Percentiles rank a stretch among this genome's conserved stretches.
Conservation (phyloP, 768 basidiomycete species). For the Obba rivulosa region DNA sequence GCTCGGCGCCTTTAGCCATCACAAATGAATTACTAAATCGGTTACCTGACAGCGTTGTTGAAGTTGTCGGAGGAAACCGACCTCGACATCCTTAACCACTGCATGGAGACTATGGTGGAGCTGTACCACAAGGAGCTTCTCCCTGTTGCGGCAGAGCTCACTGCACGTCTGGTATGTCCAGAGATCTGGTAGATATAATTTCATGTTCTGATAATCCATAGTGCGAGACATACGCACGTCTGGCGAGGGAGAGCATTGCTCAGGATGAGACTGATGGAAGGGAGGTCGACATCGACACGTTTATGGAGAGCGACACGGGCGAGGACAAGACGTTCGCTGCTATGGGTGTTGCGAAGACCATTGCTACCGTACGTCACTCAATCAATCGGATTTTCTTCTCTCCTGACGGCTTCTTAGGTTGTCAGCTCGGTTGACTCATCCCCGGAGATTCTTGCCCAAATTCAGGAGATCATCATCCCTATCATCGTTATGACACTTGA, state of each 20-base stretch:
- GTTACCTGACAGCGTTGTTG: conserved; percentile 55
- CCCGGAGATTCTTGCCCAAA: conserved; percentile 68
- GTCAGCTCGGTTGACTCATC: conserved; percentile 69
- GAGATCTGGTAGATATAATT: not conserved
- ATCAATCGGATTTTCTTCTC: not conserved
- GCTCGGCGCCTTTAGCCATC: not conserved
- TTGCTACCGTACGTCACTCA: conserved; percentile 53
- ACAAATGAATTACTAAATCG: not conserved
- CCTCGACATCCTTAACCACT: conserved; percentile 73
- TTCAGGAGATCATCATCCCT: conserved; percentile 79
- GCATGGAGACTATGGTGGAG: conserved; percentile 85
- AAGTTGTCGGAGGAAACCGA: conserved; percentile 91
- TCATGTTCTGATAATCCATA: conserved; percentile 21
- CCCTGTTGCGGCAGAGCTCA: conserved; percentile 79
- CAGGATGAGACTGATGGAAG: conserved; percentile 44
- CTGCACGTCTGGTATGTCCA: conserved; percentile 62
- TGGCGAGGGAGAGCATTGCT: conserved; percentile 60
- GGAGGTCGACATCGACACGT: conserved; percentile 50
- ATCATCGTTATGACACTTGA: conserved; percentile 74
- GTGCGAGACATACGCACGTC: conserved; percentile 81
- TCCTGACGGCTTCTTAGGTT: conserved; percentile 41
- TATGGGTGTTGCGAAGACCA: conserved; percentile 85
- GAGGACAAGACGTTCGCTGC: conserved; percentile 86
- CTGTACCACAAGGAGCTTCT: conserved; percentile 79
- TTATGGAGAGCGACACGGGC: conserved; percentile 48